Evolutionary conservation across 2,329 filamentous ascomycete genomes (phyloP).

Genomic region (Curvularia hawaiiensis): DNA sequence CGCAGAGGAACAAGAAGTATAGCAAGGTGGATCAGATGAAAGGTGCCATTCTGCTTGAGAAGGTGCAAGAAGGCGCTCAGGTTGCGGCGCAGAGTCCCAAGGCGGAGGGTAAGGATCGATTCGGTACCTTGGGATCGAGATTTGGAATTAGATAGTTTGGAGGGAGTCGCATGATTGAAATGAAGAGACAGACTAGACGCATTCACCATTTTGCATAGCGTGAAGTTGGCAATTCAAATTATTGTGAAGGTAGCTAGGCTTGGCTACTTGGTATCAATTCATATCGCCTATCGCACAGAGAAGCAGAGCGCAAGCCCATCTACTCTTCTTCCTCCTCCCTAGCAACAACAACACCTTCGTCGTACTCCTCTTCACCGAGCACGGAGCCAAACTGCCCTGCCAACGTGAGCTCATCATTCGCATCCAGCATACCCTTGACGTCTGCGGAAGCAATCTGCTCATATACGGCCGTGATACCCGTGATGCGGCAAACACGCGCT

Average conservation of each 20-base stretch:
- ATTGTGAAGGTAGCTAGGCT: not conserved
- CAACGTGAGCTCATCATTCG: conserved; percentile 50
- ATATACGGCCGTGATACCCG: conserved; percentile 49
- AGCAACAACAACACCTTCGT: conserved; percentile 31
- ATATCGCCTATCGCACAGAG: not conserved
- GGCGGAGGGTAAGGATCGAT: conserved; percentile 35
- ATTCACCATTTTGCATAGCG: not conserved
- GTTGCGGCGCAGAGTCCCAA: conserved; percentile 44
- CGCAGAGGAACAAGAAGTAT: conserved; percentile 89
- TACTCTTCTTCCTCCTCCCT: conserved; percentile 23
- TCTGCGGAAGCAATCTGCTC: conserved; percentile 51
- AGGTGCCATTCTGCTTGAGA: conserved; percentile 88
- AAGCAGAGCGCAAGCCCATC: not conserved
- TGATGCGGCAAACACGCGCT: conserved; percentile 48
- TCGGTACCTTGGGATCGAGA: conserved; percentile 43
- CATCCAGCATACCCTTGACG: conserved; percentile 49
- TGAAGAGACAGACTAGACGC: not conserved
- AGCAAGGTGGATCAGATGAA: conserved; percentile 90
- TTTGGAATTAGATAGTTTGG: conserved; percentile 34
- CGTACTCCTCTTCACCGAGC: conserved; percentile 37
- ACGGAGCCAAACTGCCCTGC: conserved; percentile 37
- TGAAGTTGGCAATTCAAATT: not conserved
- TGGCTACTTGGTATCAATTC: conserved; percentile 1
- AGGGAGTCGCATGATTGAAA: not conserved
- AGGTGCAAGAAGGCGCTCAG: conserved; percentile 54